phyloP scores from a whole-genome alignment of 352 stramenopile genomes.

The Globisporangium spinosum region DNA sequence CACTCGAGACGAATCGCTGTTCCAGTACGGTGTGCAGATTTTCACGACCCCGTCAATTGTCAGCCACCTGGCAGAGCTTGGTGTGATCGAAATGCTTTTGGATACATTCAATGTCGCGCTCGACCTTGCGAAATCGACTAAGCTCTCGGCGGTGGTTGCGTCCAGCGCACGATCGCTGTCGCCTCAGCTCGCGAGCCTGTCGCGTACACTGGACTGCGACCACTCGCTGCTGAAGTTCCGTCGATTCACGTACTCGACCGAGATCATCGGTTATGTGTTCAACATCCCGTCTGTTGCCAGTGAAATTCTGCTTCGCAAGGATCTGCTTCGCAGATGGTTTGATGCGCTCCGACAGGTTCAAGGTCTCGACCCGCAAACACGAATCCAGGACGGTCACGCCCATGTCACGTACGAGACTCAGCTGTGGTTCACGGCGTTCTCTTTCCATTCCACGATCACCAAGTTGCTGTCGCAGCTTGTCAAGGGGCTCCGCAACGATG shows the following conservation, averaged over 20 bases:
- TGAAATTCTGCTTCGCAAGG: constrained; percentile 43
- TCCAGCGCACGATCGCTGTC: constrained; percentile 22
- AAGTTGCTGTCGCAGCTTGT: constrained; percentile 58
- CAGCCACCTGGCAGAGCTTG: constrained; percentile 47
- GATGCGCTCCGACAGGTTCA: constrained; percentile 69
- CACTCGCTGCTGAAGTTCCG: constrained; percentile 91
- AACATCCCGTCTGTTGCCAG: constrained; percentile 84
- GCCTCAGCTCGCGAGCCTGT: constrained; percentile 21
- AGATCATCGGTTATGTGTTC: constrained; percentile 95
- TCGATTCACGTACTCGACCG: constrained; percentile 88
- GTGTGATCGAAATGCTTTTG: constrained; percentile 70
- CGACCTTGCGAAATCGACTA: constrained; percentile 57
- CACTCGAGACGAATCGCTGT: constrained; percentile 87
- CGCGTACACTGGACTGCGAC: constrained; percentile 84
- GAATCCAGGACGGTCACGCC: constrained; percentile 67
- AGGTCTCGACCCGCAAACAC: constrained; percentile 69
- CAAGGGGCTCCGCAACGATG: constrained; percentile 60
- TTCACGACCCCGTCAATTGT: constrained; percentile 92
- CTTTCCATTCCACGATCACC: constrained; percentile 76
- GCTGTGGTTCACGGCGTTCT: constrained; percentile 92
- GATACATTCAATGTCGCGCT: constrained; percentile 75
- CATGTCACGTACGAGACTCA: constrained; percentile 96
- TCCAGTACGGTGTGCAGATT: constrained; percentile 92
- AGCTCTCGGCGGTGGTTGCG: constrained; percentile 25
- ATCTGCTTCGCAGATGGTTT: constrained; percentile 74